Evolutionary conservation across 2,329 filamentous ascomycete species (phyloP), one percentile per base, ranked within the genome.

Genomic region (Fusarium neocosmosporiellum): DNA sequence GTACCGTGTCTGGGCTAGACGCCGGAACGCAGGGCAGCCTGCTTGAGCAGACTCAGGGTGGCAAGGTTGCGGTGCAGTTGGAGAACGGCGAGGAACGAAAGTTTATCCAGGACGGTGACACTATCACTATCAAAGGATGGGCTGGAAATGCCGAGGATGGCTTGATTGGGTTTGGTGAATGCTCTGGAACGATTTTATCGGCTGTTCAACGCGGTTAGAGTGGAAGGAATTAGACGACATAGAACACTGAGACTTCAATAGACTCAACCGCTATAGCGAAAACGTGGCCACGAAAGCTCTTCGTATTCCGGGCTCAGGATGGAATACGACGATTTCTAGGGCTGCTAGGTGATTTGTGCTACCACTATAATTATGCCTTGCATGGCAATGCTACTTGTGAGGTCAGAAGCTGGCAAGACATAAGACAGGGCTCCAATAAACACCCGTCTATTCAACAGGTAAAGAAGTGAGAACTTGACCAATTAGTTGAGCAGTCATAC

Each of bases 21-120:
- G 46, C 81, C 1, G 92, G 93, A 13, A 88, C 89, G 7, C 84
- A 90, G 70, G 93, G 93, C 6, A 92, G 92, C 79, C 81, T 96
- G 57, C 81, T 96, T 36, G 93, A 96, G 82, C 90, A 92, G 79
- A 94, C 88, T 0, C 86, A 90, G 72, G 90, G 89, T 48, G 93
- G 93, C 1, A 94, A 94, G 82, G 83, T 83, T 13, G 81, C 87
- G 2, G 84, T 95, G 22, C 85, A 87, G 76, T 81, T 95, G n/a
- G 85, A 85, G 0, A 88, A 88, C 20, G 92, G 91, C n/a, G 91
- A 92, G 63, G 67, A 71, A 7, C 48, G 74, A 0, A 76, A 72
- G 59, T 76, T 77, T 10, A 55, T 76, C 1, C 72, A 75, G 29
- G 66, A 76, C 2, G 74, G 74, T 2, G 74, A 76, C 13, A 75